Percentiles rank a stretch among this genome's conserved stretches.
These are phyloP conservation scores for Exserohilum turcica DNA, from an alignment of 2,329 filamentous ascomycete species.

Conservation along the genomic window DNA sequence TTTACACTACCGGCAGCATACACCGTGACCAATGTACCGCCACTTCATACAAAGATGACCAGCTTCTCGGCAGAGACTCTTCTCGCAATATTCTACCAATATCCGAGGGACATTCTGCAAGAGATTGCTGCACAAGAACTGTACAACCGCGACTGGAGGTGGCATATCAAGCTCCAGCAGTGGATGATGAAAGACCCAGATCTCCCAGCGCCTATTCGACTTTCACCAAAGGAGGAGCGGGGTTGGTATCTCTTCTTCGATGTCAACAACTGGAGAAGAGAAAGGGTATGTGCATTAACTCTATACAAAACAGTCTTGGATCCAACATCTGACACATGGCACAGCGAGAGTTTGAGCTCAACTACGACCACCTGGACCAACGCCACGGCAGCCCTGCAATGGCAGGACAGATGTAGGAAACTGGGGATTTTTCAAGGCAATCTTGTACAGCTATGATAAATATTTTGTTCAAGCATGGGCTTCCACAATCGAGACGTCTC, in stretches of 20 bases:
- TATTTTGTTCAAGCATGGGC: background rate
- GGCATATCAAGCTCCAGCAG: slow-evolving; percentile 59
- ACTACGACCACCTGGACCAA: slow-evolving; percentile 58
- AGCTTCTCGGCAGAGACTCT: slow-evolving; percentile 68
- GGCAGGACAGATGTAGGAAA: slow-evolving; percentile 31
- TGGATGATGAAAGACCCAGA: slow-evolving; percentile 62
- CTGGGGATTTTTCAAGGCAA: background rate
- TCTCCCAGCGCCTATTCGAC: slow-evolving; percentile 50
- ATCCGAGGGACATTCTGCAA: slow-evolving; percentile 68
- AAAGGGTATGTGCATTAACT: slow-evolving; percentile 48
- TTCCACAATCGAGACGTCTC: background rate
- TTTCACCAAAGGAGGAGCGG: slow-evolving; percentile 55
- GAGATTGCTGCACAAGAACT: slow-evolving; percentile 69
- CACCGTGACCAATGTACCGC: slow-evolving; percentile 68
- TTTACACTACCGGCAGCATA: slow-evolving; percentile 68
- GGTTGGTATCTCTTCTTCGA: slow-evolving; percentile 63
- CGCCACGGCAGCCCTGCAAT: slow-evolving; percentile 46
- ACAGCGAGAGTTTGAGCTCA: slow-evolving; percentile 58
- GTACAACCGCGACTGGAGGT: slow-evolving; percentile 59
- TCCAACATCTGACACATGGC: slow-evolving; percentile 26
- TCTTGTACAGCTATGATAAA: slow-evolving; percentile 2
- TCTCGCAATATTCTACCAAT: slow-evolving; percentile 72
- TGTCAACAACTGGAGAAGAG: slow-evolving; percentile 58
- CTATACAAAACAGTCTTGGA: background rate
- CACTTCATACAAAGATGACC: slow-evolving; percentile 62